These are phyloP conservation scores for Colletotrichum sp. DNA, from an alignment of 2,329 filamentous ascomycete genomes.

Conservation along the genomic window DNA sequence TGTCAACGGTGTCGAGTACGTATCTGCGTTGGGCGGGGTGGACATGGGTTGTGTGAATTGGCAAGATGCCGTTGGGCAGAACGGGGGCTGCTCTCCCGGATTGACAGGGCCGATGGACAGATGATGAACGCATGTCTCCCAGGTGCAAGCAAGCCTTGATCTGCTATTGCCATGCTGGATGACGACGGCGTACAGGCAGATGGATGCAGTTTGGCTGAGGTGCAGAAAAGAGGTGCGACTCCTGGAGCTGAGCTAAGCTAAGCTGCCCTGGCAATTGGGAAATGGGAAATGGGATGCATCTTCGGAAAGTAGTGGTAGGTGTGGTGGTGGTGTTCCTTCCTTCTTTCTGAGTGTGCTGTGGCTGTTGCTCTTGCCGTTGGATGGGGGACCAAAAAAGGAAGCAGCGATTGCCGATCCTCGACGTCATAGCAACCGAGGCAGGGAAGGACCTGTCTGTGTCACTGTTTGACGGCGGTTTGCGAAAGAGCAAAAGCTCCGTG, in stretches of 20 bases:
- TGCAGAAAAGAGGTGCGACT: not conserved
- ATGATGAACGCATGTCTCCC: not conserved
- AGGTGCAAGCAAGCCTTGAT: not conserved
- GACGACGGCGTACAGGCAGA: not conserved
- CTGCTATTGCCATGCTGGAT: not conserved
- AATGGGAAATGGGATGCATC: not conserved
- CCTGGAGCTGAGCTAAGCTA: not conserved
- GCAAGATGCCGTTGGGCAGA: not conserved
- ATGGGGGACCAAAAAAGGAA: not conserved
- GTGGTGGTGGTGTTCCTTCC: not conserved
- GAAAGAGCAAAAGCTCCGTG: not conserved
- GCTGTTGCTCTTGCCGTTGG: not conserved
- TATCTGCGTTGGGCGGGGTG: not conserved
- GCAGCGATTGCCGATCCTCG: not conserved
- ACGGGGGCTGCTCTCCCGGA: not conserved
- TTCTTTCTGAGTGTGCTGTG: not conserved
- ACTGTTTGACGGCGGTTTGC: constrained; percentile 15
- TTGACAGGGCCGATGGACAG: not conserved
- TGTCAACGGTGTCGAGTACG: not conserved
- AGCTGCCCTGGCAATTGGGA: not conserved
- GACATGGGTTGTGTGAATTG: not conserved
- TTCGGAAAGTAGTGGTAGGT: not conserved
- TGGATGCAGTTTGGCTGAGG: not conserved
- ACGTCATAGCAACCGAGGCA: constrained; percentile 6
- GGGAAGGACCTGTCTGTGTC: constrained; percentile 1